phyloP scores from a whole-genome alignment of 805 yeast species.

The Starmerella apicola region DNA sequence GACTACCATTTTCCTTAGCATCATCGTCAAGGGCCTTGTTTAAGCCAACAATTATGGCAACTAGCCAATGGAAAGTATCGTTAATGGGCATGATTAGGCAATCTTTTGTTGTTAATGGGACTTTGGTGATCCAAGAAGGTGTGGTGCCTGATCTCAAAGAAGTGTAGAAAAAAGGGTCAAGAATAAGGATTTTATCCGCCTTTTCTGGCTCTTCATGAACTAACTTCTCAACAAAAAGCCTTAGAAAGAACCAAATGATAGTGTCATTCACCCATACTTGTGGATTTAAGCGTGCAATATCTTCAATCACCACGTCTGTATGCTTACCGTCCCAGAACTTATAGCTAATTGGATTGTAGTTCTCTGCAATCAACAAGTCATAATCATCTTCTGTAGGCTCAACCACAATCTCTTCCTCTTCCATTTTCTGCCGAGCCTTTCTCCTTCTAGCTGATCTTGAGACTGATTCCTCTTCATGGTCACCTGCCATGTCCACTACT shows the following conservation, averaged over 20 bases:
- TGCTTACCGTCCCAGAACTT: constrained; percentile 41
- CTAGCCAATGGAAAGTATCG: constrained; percentile 76
- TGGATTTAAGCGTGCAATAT: constrained; percentile 65
- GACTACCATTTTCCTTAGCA: constrained; percentile 4
- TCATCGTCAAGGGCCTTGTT: constrained; percentile 1
- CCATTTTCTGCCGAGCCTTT: background rate
- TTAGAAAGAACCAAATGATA: constrained; percentile 70
- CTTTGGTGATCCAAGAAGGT: constrained; percentile 55
- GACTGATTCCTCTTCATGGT: no score
- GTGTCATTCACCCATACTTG: constrained; percentile 86
- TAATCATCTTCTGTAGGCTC: constrained; percentile 16
- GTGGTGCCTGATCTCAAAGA: constrained; percentile 37
- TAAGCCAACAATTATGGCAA: constrained; percentile 43
- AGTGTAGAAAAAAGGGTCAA: constrained; percentile 76
- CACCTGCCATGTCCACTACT: background rate
- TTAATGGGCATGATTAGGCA: constrained; percentile 58
- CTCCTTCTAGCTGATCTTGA: background rate
- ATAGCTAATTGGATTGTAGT: constrained; percentile 9
- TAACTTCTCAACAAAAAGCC: constrained; percentile 24
- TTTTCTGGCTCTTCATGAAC: constrained; percentile 24
- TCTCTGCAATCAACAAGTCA: constrained; percentile 1
- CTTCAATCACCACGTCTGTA: constrained; percentile 51
- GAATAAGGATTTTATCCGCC: constrained; percentile 38
- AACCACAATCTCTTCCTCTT: constrained; percentile 1
- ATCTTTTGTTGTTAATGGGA: background rate